Evolutionary conservation across 495 filamentous ascomycete genomes (phyloP), one percentile per base, ranked within the genome.

Genomic region (Xylaria bambusicola): DNA sequence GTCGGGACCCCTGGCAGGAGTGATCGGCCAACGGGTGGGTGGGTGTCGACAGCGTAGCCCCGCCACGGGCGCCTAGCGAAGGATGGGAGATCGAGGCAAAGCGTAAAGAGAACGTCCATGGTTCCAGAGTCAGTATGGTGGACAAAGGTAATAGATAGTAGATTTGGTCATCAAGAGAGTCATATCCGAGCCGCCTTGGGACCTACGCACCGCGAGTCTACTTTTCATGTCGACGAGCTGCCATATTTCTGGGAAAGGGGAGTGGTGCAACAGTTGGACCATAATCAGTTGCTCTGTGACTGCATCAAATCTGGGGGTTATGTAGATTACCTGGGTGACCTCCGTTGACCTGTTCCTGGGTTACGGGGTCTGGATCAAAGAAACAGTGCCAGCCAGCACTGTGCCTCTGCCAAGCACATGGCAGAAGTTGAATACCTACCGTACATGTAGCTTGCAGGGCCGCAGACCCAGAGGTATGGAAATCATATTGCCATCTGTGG

Each of bases 1-100:
- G 23, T 27, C 27, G 40, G 36, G 27, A 17, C 40, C 53, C 53
- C 20, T 35, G 42, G 27, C 7, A 48, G 24, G 42, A 24, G 46
- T 56, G 53, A 56, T 56, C 29, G 53, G 26, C 53, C 13, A 56
- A 38, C 41, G 41, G 38, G 36, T 29, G 36, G 51, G 36, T 33
- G 27, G 33, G 20, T 13, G 49, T 52, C n/a, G 33, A 18, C 36
- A 42, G 41, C 21, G 51, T 27, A n/a, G 51, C 35, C 15, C 35
- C 35, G 24, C 51, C 35, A 29, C 36, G 35, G 23, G 50, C 36
- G 50, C 50, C 35, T 47, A 20, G 9, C 52, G 38, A 17, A 3
- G 17, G 36, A 44, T 29, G 38, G 15, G 40, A 36, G 29, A 44
- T 44, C 24, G 12, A 29, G 29, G 23, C 20, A 29, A 20, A 24